Evolutionary conservation across 1,139 yeast genomes (phyloP), one percentile per base, ranked within the genome.

Genomic region (Pichia sp.): DNA sequence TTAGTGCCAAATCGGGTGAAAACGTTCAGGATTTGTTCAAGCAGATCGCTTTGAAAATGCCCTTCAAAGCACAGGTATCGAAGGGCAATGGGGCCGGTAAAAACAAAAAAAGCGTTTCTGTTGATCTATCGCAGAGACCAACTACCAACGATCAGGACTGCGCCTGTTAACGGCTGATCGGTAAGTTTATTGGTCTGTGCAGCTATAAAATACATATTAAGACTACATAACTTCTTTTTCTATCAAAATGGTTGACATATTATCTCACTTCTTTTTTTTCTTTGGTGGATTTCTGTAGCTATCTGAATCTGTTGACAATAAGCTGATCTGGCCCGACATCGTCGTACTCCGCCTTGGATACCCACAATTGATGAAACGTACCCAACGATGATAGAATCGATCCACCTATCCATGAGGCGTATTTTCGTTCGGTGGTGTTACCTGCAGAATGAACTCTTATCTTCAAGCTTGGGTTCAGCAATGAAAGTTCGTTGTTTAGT

Each of bases 311-410:
- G 66, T 84, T 90, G 58, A 79, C 78, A 61, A 87, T 76, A 48
- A 92, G 78, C 68, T 91, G 83, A 55, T 88, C 95, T 9, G 85
- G 81, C 9, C 99, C 99, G 31, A 86, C 93, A 68, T 93, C 99
- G 60, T 90, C 90, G 65, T 87, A 90, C 71, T 93, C 99, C 63
- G 83, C 83, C 68, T 85, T 87, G 48, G 95, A 88, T 3, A 93
- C 96, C 98, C 99, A 93, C 74, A 88, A 75, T 71, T 93, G 99
- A 70, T 93, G 99, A 76, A 93, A 93, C 2, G 97, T 91, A 31
- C 99, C 99, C 65, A 93, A 77, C 54, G 96, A 87, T 4, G 97
- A 86, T 57, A 93, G 75, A 44, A 93, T 95, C 61, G 95, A 85
- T 7, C 97, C 98, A 46, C 99, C 99, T 54, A 93, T 81, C 98